A percentile compares a stretch with the other conserved stretches of the same genome.
Evolutionary conservation across 257 asterid genomes (phyloP).

Genomic region (Primulina tabacum): DNA sequence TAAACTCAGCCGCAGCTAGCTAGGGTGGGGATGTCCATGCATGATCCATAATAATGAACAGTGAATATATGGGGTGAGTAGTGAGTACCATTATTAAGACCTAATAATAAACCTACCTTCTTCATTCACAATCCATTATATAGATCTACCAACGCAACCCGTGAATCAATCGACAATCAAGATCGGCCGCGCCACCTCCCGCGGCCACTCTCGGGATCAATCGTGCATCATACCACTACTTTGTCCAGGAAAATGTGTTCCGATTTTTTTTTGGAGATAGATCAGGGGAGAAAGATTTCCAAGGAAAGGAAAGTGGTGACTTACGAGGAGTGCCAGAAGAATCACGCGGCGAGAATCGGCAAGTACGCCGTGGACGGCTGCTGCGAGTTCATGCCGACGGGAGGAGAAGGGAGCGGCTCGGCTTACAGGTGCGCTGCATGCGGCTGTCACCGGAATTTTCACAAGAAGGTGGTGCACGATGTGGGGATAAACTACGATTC

Average conservation of each 20-base stretch:
- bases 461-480: conserved; percentile 45
- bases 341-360: conserved; percentile 77
- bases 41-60: conserved; percentile 30
- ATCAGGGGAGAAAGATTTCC: conserved; percentile 4
- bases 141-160: conserved; percentile 43
- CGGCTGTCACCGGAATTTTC: conserved; percentile 70
- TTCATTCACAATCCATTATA: conserved; percentile 28
- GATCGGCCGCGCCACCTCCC: conserved; percentile 35
- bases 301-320: conserved; percentile 34
- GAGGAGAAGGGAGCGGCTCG: conserved; percentile 48
- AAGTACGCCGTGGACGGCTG: conserved; percentile 70
- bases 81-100: conserved; percentile 23
- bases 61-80: background rate
- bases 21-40: conserved; percentile 1
- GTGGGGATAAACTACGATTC: background rate
- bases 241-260: conserved; percentile 22
- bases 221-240: conserved; percentile 17
- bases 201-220: conserved; percentile 16
- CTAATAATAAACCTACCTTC: conserved; percentile 44
- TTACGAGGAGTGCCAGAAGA: conserved; percentile 66
- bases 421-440: conserved; percentile 68
- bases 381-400: conserved; percentile 73
- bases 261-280: conserved; percentile 6
- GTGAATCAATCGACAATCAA: conserved; percentile 24
- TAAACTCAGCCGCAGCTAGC: background rate